Percentiles rank a stretch among this genome's conserved stretches.
Evolutionary conservation across 2,329 filamentous ascomycete genomes (phyloP).

Genomic region (Lachnum nothofagi): DNA sequence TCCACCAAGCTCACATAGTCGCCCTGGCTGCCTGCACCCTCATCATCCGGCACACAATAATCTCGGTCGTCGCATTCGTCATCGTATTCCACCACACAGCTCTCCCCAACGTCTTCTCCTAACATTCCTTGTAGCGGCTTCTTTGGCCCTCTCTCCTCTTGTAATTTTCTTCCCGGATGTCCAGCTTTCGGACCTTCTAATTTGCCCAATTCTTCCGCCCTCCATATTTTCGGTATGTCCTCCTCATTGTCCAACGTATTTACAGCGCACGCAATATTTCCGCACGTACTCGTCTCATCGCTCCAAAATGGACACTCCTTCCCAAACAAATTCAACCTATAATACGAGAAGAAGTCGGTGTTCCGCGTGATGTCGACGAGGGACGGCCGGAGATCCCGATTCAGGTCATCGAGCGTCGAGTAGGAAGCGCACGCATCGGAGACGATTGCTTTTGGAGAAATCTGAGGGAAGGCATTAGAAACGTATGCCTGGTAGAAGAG

Average conservation of each 20-base stretch:
- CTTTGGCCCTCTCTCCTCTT: conserved; percentile 61
- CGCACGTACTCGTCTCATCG: conserved; percentile 89
- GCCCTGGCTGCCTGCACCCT: conserved; percentile 77
- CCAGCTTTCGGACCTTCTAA: conserved; percentile 85
- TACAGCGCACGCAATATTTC: conserved; percentile 93
- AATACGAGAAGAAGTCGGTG: conserved; percentile 98
- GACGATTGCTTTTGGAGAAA: conserved; percentile 82
- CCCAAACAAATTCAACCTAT: conserved; percentile 89
- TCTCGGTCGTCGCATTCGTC: conserved; percentile 95
- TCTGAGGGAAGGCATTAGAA: conserved; percentile 49
- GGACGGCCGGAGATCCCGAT: conserved; percentile 68
- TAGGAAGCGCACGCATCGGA: conserved; percentile 94
- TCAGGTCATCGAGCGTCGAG: conserved; percentile 79
- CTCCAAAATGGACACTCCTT: conserved; percentile 95
- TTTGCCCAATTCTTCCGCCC: conserved; percentile 85
- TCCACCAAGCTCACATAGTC: conserved; percentile 93
- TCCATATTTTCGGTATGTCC: conserved; percentile 87
- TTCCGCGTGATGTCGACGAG: conserved; percentile 75
- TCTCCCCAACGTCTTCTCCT: conserved; percentile 84
- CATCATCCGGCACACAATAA: conserved; percentile 94
- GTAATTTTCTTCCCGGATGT: conserved; percentile 73
- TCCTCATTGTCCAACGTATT: conserved; percentile 93
- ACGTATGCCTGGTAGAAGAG: conserved; percentile 27
- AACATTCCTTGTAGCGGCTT: conserved; percentile 75
- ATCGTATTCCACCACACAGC: conserved; percentile 94